Conservation (phyloP, 345 rosid genomes). For the Cardiospermum halicacabum region DNA sequence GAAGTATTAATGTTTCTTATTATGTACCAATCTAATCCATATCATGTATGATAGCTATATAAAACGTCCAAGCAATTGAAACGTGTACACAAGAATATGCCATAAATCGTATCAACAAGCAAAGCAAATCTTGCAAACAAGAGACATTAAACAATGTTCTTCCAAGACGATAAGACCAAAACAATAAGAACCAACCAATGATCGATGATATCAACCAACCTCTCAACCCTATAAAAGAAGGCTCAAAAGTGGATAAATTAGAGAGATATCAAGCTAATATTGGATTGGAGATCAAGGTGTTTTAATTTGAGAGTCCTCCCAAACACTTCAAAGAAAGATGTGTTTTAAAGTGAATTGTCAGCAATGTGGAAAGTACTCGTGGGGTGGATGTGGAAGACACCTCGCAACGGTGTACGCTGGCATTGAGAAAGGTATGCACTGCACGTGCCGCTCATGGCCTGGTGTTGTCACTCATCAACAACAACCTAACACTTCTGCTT, state of each 20-base stretch:
- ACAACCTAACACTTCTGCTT: neutral
- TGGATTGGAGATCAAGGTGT: no score
- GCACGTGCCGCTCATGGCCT: conserved; percentile 59
- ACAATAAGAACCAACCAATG: no score
- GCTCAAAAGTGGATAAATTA: neutral
- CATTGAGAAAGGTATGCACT: conserved; percentile 49
- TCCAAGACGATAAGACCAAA: no score
- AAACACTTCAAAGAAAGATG: conserved; percentile 11
- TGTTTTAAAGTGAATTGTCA: conserved; percentile 46
- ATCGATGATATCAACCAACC: conserved; percentile 11
- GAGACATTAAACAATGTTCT: no score
- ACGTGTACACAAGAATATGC: no score
- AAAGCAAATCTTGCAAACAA: no score
- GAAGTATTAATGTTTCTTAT: neutral
- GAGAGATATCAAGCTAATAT: no score
- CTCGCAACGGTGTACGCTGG: conserved; percentile 28
- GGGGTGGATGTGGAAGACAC: conserved; percentile 57
- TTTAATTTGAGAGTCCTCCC: no score
- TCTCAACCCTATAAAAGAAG: neutral
- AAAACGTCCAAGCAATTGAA: no score
- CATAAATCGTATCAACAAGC: no score
- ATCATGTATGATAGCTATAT: no score
- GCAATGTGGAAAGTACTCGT: conserved; percentile 34
- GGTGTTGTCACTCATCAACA: conserved; percentile 21
- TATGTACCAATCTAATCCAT: no score